Base-by-base conservation (phyloP, 73 alveolate genomes). In the Paramecium sonneborni region DNA sequence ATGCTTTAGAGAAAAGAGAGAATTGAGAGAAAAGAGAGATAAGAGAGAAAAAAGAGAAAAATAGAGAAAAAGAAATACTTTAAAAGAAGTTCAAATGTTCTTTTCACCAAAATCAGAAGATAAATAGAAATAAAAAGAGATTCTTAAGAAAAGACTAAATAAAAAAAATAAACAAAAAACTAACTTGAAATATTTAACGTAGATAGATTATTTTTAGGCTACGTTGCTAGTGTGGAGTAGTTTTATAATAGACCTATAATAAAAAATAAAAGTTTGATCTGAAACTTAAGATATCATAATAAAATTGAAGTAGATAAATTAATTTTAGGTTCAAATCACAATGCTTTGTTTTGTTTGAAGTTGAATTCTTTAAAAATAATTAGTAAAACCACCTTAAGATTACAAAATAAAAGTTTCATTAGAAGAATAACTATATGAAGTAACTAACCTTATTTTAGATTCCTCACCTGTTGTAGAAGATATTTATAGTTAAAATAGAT, bases 141-240 rank as follows among this genome's bases (percentile, higher is more conserved):
- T 20, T 6, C 26, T 57, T 14, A 46, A 12, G 57, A 46, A 46
- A 21, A 46, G 24, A 46, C 23, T 12, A 0, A 11, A 46, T 46
- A 12, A 11, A 39, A 46, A 14, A 5, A 12, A 46, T 46, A 46
- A 12, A 11, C 5, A 12, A 18, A n/a, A 28, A 52, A 52, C 9
- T 20, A 5, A 18, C 3, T 18, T 52, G 15, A 52, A 11, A 52
- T 62, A 26, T 32, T 30, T 32, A 46, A 62, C 46, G 43, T 62
- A 62, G 84, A 62, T 26, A 26, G 84, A 62, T 62, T 62, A 62
- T 62, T 62, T 23, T 62, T 62, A 62, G 43, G 84, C 84, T 62
- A 62, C 84, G 43, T 62, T 21, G 34, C 46, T 62, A 3, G 44
- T 23, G 84, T 46, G 26, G 24, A 12, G 57, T 46, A 21, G 23